Evolutionary conservation across 1,139 yeast species (phyloP).

Genomic region (Scheffersomyces parashehatae): DNA sequence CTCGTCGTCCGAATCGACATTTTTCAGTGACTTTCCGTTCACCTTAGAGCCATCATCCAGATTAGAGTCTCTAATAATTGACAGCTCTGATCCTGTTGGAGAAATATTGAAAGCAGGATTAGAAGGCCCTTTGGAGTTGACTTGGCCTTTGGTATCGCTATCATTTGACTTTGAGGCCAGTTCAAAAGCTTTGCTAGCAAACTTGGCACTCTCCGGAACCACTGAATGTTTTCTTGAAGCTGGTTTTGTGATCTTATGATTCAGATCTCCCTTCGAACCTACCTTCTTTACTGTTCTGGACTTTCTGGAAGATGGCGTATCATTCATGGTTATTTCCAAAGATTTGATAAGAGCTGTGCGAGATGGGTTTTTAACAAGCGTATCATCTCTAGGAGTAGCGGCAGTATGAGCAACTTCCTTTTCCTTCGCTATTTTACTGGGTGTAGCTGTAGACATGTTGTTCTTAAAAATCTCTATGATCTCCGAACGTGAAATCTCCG

Average conservation of each 20-base stretch:
- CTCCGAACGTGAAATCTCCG: background rate
- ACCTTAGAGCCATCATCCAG: background rate
- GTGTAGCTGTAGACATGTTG: background rate
- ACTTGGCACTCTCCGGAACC: background rate
- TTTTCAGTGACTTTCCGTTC: background rate
- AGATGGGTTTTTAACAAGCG: background rate
- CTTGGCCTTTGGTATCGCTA: too few relatives aligned
- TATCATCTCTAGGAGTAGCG: background rate
- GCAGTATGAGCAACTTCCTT: background rate
- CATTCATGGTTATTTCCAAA: background rate
- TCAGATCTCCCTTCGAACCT: background rate
- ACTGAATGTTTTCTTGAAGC: background rate
- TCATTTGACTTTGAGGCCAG: too few relatives aligned
- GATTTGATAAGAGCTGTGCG: background rate
- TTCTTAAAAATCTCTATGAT: background rate
- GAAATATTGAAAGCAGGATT: background rate
- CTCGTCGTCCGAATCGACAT: background rate
- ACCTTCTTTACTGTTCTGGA: background rate
- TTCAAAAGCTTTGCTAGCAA: background rate
- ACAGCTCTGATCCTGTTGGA: background rate
- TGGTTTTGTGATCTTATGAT: background rate
- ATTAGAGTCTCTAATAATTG: background rate
- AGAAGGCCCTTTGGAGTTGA: background rate
- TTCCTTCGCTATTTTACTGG: background rate
- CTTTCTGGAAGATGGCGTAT: background rate